Evolutionary conservation across 2,329 filamentous ascomycete genomes (phyloP), one percentile per base, ranked within the genome.

Genomic region (Mycocentrospora acerina): DNA sequence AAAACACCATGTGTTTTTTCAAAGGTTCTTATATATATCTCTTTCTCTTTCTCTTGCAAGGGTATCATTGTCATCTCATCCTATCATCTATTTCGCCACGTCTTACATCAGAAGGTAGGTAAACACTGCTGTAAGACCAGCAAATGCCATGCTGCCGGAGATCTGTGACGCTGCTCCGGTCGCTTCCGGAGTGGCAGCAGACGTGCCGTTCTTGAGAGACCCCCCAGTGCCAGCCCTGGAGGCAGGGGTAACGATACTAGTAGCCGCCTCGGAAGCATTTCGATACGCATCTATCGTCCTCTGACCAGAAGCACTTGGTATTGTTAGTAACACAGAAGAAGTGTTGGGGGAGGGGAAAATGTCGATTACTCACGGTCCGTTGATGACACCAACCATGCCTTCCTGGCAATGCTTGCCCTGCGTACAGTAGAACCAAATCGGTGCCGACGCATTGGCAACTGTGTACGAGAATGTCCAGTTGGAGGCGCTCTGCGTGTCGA

Each of bases 371-470:
- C 57, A 67, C 62, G 60, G 53, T 37, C 55, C 52, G 54, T 69
- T 69, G 55, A 69, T 66, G 4, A 64, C 66, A 48, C 62, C 65
- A 19, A 68, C 67, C 67, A 69, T 69, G 34, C 66, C 66, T 26
- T 25, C 37, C 42, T 67, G 60, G 55, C 67, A 70, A 42, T 70
- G 67, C 48, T 48, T 38, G 33, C 48, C 63, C 37, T 66, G 64
- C n/a, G 61, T 57, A 57, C 67, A 70, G 58, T 70, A 70, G 55
- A 65, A 66, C 60, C 64, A 68, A 43, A 68, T 51, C n/a, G 67
- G 67, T 11, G 54, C 45, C 11, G 62, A 64, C 26, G 57, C 61
- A 31, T 68, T 65, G 10, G 35, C 62, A 40, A 70, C 62, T 11
- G 53, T 54, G 42, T 62, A 55, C 30, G 51, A 57, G 52, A 64